These are phyloP conservation scores for Diaporthe citri DNA, from an alignment of 2,329 filamentous ascomycete species.

Conservation along the genomic window DNA sequence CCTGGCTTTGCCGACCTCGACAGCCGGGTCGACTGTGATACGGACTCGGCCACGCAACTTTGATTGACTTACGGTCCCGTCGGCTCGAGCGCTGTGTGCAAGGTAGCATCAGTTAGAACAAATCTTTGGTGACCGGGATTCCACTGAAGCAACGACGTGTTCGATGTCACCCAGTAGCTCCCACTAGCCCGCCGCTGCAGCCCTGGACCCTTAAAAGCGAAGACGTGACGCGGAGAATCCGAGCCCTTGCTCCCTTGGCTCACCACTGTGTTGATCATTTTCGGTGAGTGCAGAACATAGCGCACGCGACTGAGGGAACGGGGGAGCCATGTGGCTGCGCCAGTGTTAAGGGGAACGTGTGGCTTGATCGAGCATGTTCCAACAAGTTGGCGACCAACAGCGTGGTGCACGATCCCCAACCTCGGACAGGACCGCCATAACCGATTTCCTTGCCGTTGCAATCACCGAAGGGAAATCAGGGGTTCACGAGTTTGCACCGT, in stretches of 20 bases:
- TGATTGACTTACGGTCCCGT: not conserved
- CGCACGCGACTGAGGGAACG: not conserved
- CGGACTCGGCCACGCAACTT: conserved; percentile 1
- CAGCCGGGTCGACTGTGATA: conserved; percentile 1
- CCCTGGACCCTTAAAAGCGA: conserved; percentile 24
- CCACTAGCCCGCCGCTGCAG: conserved; percentile 11
- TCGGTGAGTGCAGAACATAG: not conserved
- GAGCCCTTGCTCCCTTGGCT: conserved; percentile 17
- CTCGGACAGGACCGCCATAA: conserved; percentile 16
- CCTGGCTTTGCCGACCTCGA: not conserved
- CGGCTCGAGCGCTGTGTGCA: conserved; percentile 17
- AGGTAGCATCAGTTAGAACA: conserved; percentile 6
- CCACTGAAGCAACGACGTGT: conserved; percentile 18
- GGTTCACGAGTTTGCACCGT: conserved; percentile 11
- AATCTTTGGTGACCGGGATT: conserved; percentile 7
- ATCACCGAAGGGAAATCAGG: conserved; percentile 15
- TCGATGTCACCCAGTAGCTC: conserved; percentile 26
- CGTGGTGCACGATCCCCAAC: conserved; percentile 15
- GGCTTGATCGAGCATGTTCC: conserved; percentile 14
- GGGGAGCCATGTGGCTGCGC: conserved; percentile 37
- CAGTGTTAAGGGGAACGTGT: conserved; percentile 1
- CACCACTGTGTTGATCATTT: not conserved
- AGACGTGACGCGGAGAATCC: conserved; percentile 16
- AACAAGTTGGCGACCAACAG: not conserved
- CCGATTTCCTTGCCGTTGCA: conserved; percentile 19